Evolutionary conservation across 495 filamentous ascomycete genomes (phyloP), one percentile per base, ranked within the genome.

Genomic region (Trichodelitschia bisporula): DNA sequence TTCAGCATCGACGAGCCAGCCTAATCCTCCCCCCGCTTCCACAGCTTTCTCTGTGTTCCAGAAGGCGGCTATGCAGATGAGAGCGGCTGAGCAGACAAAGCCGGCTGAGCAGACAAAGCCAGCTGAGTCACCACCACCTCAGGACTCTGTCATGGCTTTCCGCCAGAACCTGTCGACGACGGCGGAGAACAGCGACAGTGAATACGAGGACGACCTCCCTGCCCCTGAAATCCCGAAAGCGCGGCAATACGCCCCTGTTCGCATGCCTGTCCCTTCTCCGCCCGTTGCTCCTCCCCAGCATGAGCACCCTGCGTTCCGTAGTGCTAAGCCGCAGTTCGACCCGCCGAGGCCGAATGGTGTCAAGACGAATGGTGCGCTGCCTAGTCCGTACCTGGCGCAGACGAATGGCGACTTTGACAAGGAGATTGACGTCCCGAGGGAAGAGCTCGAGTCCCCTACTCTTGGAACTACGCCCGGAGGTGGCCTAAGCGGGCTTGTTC

Each of bases 401-500:
- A n/a, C n/a, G n/a, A n/a, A n/a, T n/a, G n/a, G n/a, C n/a, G n/a
- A n/a, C n/a, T n/a, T n/a, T n/a, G n/a, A n/a, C n/a, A n/a, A n/a
- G n/a, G n/a, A n/a, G n/a, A n/a, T n/a, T n/a, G n/a, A n/a, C n/a
- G n/a, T n/a, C n/a, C n/a, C n/a, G n/a, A n/a, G n/a, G n/a, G n/a
- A n/a, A n/a, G 21, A 29, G 11, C 27, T 48, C 11, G 78, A 93
- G 43, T 91, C 83, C 0, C 82, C 84, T 1, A 90, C 78, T 8
- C 51, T 92, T 2, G 73, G 73, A 6, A 66, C 8, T 29, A 15
- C 77, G 11, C 36, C 48, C 8, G 58, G 58, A 0, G 51, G 67
- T 30, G 77, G 75, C 9, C 57, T 93, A 13, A 80, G 69, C 43
- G 75, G 76, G 13, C 61, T 93, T 48, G 70, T 93, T 21, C 72